These are phyloP conservation scores for Coemansia sp. DNA, from an alignment of 192 early-diverging fungal species.

Conservation along the genomic window DNA sequence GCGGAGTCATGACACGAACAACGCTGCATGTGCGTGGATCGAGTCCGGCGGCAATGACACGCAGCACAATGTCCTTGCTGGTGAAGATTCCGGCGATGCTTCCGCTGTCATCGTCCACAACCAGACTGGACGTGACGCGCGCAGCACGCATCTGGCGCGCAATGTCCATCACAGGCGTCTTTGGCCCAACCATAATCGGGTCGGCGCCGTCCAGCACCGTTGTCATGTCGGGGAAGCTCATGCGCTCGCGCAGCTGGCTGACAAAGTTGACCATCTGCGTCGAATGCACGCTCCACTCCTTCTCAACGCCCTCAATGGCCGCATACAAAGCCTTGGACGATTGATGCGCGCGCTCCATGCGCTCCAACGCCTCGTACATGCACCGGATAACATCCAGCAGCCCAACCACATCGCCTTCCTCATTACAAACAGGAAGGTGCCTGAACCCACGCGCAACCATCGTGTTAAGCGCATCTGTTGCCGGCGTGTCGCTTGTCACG, in stretches of 20 bases:
- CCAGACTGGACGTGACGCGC: conserved; percentile 74
- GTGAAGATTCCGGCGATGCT: conserved; percentile 90
- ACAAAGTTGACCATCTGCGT: conserved; percentile 71
- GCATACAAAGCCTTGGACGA: conserved; percentile 79
- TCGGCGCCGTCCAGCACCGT: conserved; percentile 72
- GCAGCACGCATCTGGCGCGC: conserved; percentile 72
- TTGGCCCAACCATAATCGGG: conserved; percentile 64
- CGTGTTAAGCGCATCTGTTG: conserved; percentile 78
- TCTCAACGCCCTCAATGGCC: conserved; percentile 77
- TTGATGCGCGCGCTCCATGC: conserved; percentile 81
- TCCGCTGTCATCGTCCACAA: conserved; percentile 64
- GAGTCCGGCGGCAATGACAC: conserved; percentile 84
- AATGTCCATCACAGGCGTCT: conserved; percentile 69
- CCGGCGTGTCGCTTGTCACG: conserved; percentile 77
- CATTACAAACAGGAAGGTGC: conserved; percentile 83
- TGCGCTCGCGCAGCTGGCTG: conserved; percentile 74
- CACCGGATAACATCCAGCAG: conserved; percentile 84
- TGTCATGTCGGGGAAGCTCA: conserved; percentile 88
- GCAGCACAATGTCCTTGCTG: conserved; percentile 84
- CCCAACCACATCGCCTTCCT: conserved; percentile 83
- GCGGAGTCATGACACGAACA: conserved; percentile 95
- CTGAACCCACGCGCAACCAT: conserved; percentile 84
- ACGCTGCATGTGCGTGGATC: conserved; percentile 89
- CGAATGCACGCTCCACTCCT: conserved; percentile 74
- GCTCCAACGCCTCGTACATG: conserved; percentile 80